Conservation (phyloP, 495 filamentous ascomycete species). For the Sabuloglossum arenarium region DNA sequence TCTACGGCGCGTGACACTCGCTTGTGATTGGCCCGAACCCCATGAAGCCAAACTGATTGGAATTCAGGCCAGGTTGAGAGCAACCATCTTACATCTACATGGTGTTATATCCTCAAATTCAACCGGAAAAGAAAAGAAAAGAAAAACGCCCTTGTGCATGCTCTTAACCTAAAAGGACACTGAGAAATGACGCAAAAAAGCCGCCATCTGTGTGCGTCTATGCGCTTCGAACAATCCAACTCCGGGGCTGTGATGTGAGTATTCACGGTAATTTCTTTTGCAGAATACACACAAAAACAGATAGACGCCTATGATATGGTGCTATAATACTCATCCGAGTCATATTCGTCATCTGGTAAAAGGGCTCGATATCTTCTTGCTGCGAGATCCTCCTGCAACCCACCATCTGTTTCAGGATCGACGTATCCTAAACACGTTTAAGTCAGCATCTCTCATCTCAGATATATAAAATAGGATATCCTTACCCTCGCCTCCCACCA, state of each 20-base stretch:
- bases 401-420: slow-evolving; percentile 64
- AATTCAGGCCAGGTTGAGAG: too few relatives aligned
- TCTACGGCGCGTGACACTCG: too few relatives aligned
- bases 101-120: background rate
- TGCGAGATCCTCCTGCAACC: slow-evolving; percentile 63
- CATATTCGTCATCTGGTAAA: slow-evolving; percentile 22
- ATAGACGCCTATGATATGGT: background rate
- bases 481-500: slow-evolving; percentile 65
- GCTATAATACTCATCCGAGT: slow-evolving; percentile 15
- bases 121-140: background rate
- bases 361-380: slow-evolving; percentile 20
- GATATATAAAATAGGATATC: slow-evolving; percentile 1
- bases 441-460: background rate
- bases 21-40: too few relatives aligned
- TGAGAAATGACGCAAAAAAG: background rate
- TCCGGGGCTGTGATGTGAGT: background rate
- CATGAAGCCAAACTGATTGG: too few relatives aligned
- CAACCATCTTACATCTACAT: background rate
- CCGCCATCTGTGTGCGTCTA: background rate
- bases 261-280: background rate
- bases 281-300: background rate
- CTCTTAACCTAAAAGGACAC: background rate
- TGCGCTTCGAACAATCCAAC: background rate
- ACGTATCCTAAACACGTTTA: slow-evolving; percentile 36
- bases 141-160: background rate